Conservation (phyloP, 768 basidiomycete genomes). For the Trametopsis cervina region DNA sequence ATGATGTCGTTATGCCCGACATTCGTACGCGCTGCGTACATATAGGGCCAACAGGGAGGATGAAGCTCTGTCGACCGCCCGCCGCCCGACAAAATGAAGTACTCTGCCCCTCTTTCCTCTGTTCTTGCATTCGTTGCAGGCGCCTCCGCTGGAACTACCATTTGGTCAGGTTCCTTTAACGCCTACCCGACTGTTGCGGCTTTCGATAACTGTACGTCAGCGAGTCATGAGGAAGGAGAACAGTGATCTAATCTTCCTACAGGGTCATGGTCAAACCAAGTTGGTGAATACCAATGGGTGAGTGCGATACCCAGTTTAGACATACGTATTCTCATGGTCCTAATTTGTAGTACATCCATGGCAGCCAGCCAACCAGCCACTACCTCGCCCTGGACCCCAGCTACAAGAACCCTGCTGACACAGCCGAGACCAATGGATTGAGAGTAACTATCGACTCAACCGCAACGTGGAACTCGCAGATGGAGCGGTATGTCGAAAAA, state of each 20-base stretch:
- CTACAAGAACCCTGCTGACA: slow-evolving; percentile 55
- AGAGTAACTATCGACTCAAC: slow-evolving; percentile 48
- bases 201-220: slow-evolving; percentile 46
- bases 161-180: slow-evolving; percentile 55
- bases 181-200: slow-evolving; percentile 34
- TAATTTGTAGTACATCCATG: slow-evolving; percentile 41
- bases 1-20: slow-evolving; percentile 3
- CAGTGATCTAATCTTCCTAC: neutral
- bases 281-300: slow-evolving; percentile 54
- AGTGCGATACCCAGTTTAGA: slow-evolving; percentile 3
- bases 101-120: slow-evolving; percentile 18
- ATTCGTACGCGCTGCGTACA: slow-evolving; percentile 4
- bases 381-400: slow-evolving; percentile 44
- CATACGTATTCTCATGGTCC: neutral
- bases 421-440: slow-evolving; percentile 42
- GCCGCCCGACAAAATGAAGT: slow-evolving; percentile 25
- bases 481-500: slow-evolving; percentile 27
- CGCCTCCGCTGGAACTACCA: slow-evolving; percentile 40
- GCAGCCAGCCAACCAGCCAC: slow-evolving; percentile 39
- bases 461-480: slow-evolving; percentile 48
- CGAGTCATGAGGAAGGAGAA: neutral
- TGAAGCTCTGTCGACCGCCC: neutral
- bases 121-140: slow-evolving; percentile 17
- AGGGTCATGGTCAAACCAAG: slow-evolving; percentile 53
- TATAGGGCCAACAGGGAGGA: slow-evolving; percentile 2